phyloP scores from a whole-genome alignment of 139 green algal genomes.

The Haematococcus lacustris region DNA sequence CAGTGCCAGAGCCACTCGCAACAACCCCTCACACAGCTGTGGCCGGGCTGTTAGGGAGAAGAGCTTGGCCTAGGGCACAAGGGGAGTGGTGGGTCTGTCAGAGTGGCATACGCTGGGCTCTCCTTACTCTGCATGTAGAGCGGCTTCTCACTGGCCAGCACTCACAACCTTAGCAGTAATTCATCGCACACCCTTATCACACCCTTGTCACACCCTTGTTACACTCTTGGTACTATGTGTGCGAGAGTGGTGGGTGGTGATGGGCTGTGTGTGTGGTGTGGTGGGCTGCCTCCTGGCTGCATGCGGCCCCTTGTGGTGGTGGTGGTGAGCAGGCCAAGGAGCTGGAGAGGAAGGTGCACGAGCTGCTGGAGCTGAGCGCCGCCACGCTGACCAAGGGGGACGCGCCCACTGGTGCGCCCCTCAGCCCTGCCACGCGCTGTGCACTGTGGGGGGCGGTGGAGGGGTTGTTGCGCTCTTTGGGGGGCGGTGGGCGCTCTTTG shows the following conservation, averaged over 20 bases:
- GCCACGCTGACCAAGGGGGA: conserved; percentile 11
- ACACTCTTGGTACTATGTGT: not conserved
- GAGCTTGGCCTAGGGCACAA: too few relatives aligned
- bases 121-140: too few relatives aligned
- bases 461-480: not conserved
- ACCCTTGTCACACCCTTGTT: not conserved
- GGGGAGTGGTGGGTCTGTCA: too few relatives aligned
- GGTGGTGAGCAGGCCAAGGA: conserved; percentile 16
- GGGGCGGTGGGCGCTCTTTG: too few relatives aligned
- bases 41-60: too few relatives aligned
- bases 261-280: not conserved
- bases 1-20: too few relatives aligned
- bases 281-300: not conserved
- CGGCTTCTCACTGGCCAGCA: not conserved
- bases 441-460: not conserved
- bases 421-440: not conserved
- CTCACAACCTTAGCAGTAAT: not conserved
- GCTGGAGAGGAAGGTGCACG: conserved; percentile 69
- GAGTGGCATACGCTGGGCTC: too few relatives aligned
- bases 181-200: too few relatives aligned
- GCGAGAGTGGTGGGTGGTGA: not conserved
- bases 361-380: conserved; percentile 63
- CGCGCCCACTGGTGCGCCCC: not conserved
- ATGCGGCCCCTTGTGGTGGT: not conserved
- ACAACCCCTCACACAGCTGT: too few relatives aligned